These are phyloP conservation scores for Cladophialophora yegresii DNA, from an alignment of 2,329 filamentous ascomycete genomes.

Conservation along the genomic window DNA sequence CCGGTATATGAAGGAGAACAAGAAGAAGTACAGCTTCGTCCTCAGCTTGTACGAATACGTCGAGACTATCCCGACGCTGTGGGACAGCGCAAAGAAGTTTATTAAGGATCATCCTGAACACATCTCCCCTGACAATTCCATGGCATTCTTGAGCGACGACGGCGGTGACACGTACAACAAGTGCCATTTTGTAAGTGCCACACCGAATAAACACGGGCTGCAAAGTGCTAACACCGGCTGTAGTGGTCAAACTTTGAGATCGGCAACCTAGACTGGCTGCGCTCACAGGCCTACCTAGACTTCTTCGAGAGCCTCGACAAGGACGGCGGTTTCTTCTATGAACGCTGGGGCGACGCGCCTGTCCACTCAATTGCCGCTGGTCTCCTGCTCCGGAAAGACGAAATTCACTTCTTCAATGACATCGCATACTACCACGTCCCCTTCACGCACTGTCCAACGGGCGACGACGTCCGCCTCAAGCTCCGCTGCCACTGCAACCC, in stretches of 20 bases:
- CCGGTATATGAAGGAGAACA: conserved; percentile 91
- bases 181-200: conserved; percentile 84
- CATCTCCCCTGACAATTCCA: conserved; percentile 77
- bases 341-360: conserved; percentile 96
- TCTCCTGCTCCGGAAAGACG: conserved; percentile 83
- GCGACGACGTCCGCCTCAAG: conserved; percentile 78
- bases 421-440: conserved; percentile 98
- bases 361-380: conserved; percentile 96
- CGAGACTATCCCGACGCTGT: conserved; percentile 93
- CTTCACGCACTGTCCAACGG: conserved; percentile 95
- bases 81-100: conserved; percentile 94
- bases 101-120: conserved; percentile 88
- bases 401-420: conserved; percentile 98
- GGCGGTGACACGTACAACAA: conserved; percentile 90
- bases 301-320: conserved; percentile 86
- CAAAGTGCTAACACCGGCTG: conserved; percentile 21
- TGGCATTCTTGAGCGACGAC: conserved; percentile 90
- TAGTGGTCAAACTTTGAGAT: conserved; percentile 99
- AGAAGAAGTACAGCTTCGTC: conserved; percentile 98
- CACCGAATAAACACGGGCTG: neutral
- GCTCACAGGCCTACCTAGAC: conserved; percentile 83
- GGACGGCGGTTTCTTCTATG: conserved; percentile 97
- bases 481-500: conserved; percentile 94
- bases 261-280: conserved; percentile 89
- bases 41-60: conserved; percentile 94